phyloP scores from a whole-genome alignment of 23 red algal species.

The Gracilariopsis chorda region DNA sequence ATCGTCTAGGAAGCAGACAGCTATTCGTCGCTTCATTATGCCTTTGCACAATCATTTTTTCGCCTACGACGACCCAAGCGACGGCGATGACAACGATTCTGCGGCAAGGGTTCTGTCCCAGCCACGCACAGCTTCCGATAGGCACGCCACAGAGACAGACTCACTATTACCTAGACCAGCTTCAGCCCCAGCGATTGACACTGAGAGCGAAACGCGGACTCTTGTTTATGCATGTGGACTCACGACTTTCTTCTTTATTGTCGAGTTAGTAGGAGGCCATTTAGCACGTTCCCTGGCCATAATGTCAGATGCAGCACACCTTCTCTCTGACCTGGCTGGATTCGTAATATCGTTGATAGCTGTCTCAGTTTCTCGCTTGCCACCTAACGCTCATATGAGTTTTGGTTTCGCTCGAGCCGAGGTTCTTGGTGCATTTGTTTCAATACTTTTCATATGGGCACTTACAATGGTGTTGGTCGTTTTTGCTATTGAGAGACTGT shows the following conservation, averaged over 20 bases:
- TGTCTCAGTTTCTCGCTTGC: constrained; percentile 60
- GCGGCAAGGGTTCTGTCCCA: neutral
- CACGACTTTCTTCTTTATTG: constrained; percentile 81
- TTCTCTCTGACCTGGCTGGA: constrained; percentile 93
- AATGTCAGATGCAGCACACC: constrained; percentile 96
- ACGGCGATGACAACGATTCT: neutral
- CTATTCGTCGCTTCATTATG: too few species aligned
- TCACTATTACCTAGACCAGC: neutral
- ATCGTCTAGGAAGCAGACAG: too few species aligned
- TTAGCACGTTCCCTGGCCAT: constrained; percentile 87
- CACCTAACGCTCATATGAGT: constrained; percentile 52
- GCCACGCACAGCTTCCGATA: neutral
- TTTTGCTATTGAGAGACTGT: constrained; percentile 48
- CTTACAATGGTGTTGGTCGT: constrained; percentile 69
- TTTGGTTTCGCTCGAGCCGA: constrained; percentile 95
- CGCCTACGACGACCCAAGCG: neutral
- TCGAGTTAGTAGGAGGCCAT: constrained; percentile 90
- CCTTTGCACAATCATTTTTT: constrained; percentile 21
- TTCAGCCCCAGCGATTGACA: neutral
- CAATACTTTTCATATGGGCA: constrained; percentile 90
- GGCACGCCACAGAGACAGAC: neutral
- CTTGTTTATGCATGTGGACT: constrained; percentile 71
- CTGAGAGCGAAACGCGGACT: constrained; percentile 40
- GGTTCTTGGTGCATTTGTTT: constrained; percentile 90
- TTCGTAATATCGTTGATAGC: constrained; percentile 92